Evolutionary conservation across 2,329 filamentous ascomycete genomes (phyloP).

Genomic region (Penicillium concentricum): DNA sequence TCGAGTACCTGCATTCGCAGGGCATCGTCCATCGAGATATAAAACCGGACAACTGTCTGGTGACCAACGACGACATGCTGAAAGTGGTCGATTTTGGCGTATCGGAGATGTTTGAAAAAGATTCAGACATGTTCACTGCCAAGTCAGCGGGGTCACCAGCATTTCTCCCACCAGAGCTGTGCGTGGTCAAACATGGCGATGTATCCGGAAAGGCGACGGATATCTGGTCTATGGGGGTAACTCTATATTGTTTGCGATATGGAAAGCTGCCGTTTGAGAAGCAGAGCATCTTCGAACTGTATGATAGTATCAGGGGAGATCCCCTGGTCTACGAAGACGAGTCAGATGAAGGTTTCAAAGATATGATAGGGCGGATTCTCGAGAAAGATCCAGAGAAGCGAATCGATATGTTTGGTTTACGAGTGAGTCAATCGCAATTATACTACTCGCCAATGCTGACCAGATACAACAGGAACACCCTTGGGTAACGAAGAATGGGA

Average conservation of each 20-base stretch:
- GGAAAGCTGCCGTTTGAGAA: conserved; percentile 84
- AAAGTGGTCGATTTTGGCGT: conserved; percentile 99
- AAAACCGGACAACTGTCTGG: conserved; percentile 92
- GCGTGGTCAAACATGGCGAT: conserved; percentile 78
- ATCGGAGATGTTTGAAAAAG: conserved; percentile 95
- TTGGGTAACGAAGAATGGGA: conserved; percentile 83
- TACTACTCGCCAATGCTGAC: conserved; percentile 7
- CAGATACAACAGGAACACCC: conserved; percentile 67
- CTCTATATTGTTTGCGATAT: conserved; percentile 87
- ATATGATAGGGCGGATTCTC: conserved; percentile 71
- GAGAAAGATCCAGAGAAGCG: conserved; percentile 82
- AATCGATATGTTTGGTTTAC: conserved; percentile 77
- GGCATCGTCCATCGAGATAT: conserved; percentile 95
- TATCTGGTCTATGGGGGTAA: conserved; percentile 98
- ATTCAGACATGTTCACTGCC: conserved; percentile 80
- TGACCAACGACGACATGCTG: conserved; percentile 87
- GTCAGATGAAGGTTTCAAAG: conserved; percentile 66
- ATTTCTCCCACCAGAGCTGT: conserved; percentile 91
- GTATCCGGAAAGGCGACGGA: conserved; percentile 88
- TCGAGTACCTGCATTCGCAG: conserved; percentile 93
- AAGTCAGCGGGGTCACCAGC: conserved; percentile 95
- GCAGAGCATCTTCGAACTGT: conserved; percentile 77
- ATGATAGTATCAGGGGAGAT: conserved; percentile 79
- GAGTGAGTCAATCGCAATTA: conserved; percentile 59
- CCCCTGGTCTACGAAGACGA: conserved; percentile 61